Conservation (phyloP, 163 green algal genomes). For the Prototheca wickerhamii region DNA sequence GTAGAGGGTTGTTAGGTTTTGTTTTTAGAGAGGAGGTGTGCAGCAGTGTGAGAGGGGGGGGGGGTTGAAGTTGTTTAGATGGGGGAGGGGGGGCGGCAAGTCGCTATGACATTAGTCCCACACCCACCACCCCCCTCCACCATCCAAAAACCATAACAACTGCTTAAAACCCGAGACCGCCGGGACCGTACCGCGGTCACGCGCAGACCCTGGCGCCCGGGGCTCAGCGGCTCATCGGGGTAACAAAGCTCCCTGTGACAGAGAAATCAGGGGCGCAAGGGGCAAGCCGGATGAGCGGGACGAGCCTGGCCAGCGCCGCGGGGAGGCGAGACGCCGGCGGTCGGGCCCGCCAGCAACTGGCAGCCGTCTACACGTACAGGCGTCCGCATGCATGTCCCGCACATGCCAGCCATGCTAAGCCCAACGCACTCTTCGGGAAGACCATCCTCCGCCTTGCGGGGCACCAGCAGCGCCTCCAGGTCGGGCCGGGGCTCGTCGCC, state of each 20-base stretch:
- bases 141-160: background rate
- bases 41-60: background rate
- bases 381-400: too few species aligned
- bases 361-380: too few species aligned
- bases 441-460: background rate
- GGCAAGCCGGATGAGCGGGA: too few species aligned
- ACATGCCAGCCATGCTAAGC: too few species aligned
- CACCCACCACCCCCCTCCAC: background rate
- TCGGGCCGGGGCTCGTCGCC: background rate
- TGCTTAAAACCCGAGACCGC: too few species aligned
- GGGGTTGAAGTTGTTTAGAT: too few species aligned
- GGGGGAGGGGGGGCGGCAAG: too few species aligned
- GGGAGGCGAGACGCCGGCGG: too few species aligned
- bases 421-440: background rate
- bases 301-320: too few species aligned
- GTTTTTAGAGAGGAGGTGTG: background rate
- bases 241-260: background rate
- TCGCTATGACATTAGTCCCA: too few species aligned
- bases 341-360: too few species aligned
- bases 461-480: background rate
- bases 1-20: background rate
- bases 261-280: background rate
- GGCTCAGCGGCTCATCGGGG: background rate
- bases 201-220: background rate
- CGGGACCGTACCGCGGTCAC: slow-evolving; percentile 1